A percentile compares a stretch with the other conserved stretches of the same genome.
These are phyloP conservation scores for Aspergillus persii DNA, from an alignment of 2,329 filamentous ascomycete genomes.

Conservation along the genomic window DNA sequence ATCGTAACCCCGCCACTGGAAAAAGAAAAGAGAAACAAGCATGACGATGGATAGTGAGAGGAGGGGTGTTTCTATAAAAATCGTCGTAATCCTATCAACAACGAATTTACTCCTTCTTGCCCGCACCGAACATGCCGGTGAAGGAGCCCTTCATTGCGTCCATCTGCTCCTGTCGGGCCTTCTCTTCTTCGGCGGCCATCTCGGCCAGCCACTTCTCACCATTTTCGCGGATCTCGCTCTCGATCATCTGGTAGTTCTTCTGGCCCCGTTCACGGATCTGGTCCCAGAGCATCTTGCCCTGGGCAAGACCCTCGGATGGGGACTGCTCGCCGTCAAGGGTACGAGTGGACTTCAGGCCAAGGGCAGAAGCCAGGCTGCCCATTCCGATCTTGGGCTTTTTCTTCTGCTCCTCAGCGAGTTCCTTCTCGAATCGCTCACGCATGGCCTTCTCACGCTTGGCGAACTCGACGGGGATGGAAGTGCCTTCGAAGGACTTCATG, in stretches of 20 bases:
- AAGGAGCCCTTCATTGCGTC: constrained; percentile 85
- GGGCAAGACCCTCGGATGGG: constrained; percentile 72
- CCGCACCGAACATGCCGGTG: constrained; percentile 53
- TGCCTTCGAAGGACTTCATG: constrained; percentile 83
- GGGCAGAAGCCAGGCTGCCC: constrained; percentile 65
- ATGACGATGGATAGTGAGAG: constrained; percentile 15
- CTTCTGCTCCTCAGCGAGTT: constrained; percentile 66
- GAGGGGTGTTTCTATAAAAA: background rate
- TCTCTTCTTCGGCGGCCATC: constrained; percentile 84
- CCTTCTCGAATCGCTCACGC: constrained; percentile 78
- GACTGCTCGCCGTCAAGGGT: constrained; percentile 65
- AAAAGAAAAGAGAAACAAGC: constrained; percentile 18
- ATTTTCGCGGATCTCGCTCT: constrained; percentile 88
- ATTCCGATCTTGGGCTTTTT: constrained; percentile 62
- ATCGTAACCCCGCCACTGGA: constrained; percentile 24
- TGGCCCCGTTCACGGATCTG: constrained; percentile 88
- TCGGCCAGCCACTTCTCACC: constrained; percentile 96
- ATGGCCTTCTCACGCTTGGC: constrained; percentile 81
- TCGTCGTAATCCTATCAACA: background rate
- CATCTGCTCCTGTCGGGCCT: constrained; percentile 85
- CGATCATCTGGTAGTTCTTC: constrained; percentile 82
- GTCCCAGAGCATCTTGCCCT: constrained; percentile 97
- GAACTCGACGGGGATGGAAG: constrained; percentile 86
- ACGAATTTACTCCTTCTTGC: constrained; percentile 26
- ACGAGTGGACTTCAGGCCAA: constrained; percentile 73